Evolutionary conservation across 2,329 filamentous ascomycete species (phyloP).

Genomic region (Cytospora piceicola): DNA sequence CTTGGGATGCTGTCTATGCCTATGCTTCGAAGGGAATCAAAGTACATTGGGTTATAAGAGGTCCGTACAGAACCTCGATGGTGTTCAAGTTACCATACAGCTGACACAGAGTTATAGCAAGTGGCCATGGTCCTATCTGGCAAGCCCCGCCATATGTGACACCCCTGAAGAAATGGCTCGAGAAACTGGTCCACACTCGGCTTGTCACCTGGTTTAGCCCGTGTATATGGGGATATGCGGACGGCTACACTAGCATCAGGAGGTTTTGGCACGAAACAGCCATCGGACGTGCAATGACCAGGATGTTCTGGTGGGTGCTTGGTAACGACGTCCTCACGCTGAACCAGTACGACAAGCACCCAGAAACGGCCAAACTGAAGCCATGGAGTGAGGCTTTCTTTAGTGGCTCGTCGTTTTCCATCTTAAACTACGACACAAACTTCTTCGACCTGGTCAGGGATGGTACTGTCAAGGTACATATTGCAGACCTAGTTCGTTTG

Average conservation of each 20-base stretch:
- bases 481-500: constrained; percentile 55
- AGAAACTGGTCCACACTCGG: constrained; percentile 68
- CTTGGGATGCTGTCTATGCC: constrained; percentile 67
- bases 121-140: constrained; percentile 62
- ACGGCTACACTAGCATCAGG: constrained; percentile 60
- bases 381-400: constrained; percentile 57
- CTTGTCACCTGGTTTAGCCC: constrained; percentile 76
- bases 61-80: constrained; percentile 36
- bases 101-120: constrained; percentile 5
- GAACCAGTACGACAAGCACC: constrained; percentile 58
- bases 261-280: constrained; percentile 61
- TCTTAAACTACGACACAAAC: constrained; percentile 62
- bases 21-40: constrained; percentile 59
- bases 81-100: neutral
- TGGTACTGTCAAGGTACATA: constrained; percentile 56
- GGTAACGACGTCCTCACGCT: constrained; percentile 57
- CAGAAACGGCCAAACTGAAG: constrained; percentile 57
- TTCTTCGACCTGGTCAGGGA: constrained; percentile 60
- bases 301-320: constrained; percentile 62
- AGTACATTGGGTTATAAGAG: constrained; percentile 64
- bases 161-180: constrained; percentile 68
- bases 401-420: constrained; percentile 58
- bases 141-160: constrained; percentile 66
- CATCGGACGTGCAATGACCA: constrained; percentile 59
- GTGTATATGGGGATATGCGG: constrained; percentile 70